phyloP scores from a whole-genome alignment of 805 yeast genomes.

The Zygosaccharomyces rouxii region DNA sequence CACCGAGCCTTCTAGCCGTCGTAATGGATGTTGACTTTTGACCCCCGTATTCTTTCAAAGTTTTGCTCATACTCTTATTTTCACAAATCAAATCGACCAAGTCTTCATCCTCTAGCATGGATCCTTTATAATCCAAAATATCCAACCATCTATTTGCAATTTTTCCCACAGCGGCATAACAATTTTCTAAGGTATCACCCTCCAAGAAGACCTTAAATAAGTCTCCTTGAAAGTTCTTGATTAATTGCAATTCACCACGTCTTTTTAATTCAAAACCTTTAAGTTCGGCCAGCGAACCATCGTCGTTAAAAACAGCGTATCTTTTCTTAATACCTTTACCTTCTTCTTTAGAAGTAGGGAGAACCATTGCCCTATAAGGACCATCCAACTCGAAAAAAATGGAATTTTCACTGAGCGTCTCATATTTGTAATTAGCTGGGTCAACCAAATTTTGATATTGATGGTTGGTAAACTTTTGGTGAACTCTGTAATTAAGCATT shows the following conservation, averaged over 20 bases:
- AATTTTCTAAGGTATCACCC: conserved; percentile 70
- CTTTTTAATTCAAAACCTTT: conserved; percentile 96
- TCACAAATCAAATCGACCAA: conserved; percentile 92
- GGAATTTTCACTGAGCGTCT: conserved; percentile 81
- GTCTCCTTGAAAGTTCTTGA: conserved; percentile 93
- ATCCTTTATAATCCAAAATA: conserved; percentile 82
- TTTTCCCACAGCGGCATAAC: conserved; percentile 84
- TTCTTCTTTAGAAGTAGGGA: conserved; percentile 96
- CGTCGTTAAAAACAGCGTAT: conserved; percentile 94
- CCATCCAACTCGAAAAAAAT: conserved; percentile 98
- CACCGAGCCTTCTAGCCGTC: conserved; percentile 89
- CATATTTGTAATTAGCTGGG: conserved; percentile 61
- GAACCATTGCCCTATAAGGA: conserved; percentile 94
- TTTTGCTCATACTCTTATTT: conserved; percentile 90
- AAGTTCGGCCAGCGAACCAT: conserved; percentile 89
- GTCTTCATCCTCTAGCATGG: conserved; percentile 87
- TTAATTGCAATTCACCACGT: conserved; percentile 90
- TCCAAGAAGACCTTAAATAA: conserved; percentile 86
- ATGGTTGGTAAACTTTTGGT: conserved; percentile 83
- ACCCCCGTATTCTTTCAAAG: conserved; percentile 79
- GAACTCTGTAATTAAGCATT: conserved; percentile 91
- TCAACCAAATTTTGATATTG: conserved; percentile 88
- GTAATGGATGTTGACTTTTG: conserved; percentile 95
- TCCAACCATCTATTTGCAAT: conserved; percentile 97
- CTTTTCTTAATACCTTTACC: conserved; percentile 95